Evolutionary conservation across 1,284 basidiomycete species (phyloP).

Genomic region (Malassezia brasiliensis): DNA sequence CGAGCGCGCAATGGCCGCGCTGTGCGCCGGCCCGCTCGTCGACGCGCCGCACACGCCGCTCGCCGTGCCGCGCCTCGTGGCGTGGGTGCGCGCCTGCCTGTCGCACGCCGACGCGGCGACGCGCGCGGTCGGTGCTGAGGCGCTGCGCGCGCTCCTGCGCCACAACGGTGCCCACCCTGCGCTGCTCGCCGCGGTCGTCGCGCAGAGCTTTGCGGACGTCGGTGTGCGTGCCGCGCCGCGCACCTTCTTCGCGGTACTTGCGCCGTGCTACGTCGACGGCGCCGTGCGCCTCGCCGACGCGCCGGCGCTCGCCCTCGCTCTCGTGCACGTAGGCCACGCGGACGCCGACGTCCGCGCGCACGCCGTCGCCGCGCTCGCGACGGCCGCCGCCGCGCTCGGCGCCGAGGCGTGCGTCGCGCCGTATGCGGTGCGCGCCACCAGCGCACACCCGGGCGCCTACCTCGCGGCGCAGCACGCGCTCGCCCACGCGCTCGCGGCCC

Average conservation of each 20-base stretch:
- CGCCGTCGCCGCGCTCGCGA: slow-evolving; percentile 63
- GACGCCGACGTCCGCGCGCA: slow-evolving; percentile 60
- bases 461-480: slow-evolving; percentile 17
- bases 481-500: neutral
- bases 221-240: slow-evolving; percentile 50
- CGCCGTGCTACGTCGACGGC: slow-evolving; percentile 61
- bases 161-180: slow-evolving; percentile 57
- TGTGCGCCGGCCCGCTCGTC: slow-evolving; percentile 48
- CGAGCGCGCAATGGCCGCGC: slow-evolving; percentile 62
- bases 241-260: slow-evolving; percentile 68
- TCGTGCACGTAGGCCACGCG: slow-evolving; percentile 76
- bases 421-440: slow-evolving; percentile 56
- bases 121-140: slow-evolving; percentile 55
- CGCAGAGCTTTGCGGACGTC: slow-evolving; percentile 61
- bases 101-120: slow-evolving; percentile 45
- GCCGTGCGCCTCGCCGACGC: slow-evolving; percentile 58
- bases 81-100: slow-evolving; percentile 52
- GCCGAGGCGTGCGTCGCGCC: neutral
- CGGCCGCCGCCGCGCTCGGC: neutral
- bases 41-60: slow-evolving; percentile 25
- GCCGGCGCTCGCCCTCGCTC: slow-evolving; percentile 14
- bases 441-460: slow-evolving; percentile 63
- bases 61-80: slow-evolving; percentile 50
- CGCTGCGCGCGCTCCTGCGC: slow-evolving; percentile 62
- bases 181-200: slow-evolving; percentile 63